A percentile compares a stretch with the other conserved stretches of the same genome.
phyloP scores from a whole-genome alignment of 2,329 filamentous ascomycete species.

The Metarhizium humberi region DNA sequence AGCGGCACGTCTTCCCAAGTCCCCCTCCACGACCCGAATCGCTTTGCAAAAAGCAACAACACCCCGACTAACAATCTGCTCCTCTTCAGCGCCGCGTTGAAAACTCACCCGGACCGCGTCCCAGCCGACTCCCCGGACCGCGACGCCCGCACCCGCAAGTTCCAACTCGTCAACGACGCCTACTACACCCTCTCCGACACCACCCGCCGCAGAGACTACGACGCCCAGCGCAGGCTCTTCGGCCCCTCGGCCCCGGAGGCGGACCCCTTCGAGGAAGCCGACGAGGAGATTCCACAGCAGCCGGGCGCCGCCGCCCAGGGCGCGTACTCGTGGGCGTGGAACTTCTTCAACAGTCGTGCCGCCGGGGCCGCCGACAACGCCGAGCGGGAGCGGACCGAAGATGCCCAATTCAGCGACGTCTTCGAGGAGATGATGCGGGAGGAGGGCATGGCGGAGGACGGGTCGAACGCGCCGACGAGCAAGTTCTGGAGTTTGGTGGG shows the following conservation, averaged over 20 bases:
- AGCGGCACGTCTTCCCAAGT: constrained; percentile 46
- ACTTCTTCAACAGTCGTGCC: constrained; percentile 39
- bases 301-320: constrained; percentile 24
- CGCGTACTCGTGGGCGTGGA: constrained; percentile 71
- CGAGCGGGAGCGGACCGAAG: constrained; percentile 45
- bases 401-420: constrained; percentile 78
- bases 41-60: background rate
- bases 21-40: constrained; percentile 8
- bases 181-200: constrained; percentile 86
- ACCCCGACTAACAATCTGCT: background rate
- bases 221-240: constrained; percentile 46
- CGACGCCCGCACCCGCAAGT: constrained; percentile 69
- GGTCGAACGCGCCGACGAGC: constrained; percentile 48
- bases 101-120: constrained; percentile 89
- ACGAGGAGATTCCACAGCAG: constrained; percentile 34
- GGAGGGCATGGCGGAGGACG: constrained; percentile 69
- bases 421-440: constrained; percentile 89
- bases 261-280: constrained; percentile 38
- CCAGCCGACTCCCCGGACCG: constrained; percentile 77
- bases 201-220: constrained; percentile 71
- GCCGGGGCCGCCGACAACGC: constrained; percentile 15
- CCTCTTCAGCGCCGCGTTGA: constrained; percentile 67
- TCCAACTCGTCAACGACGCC: constrained; percentile 87
- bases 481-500: constrained; percentile 85
- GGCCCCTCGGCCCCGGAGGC: constrained; percentile 16